Evolutionary conservation across 805 yeast species (phyloP).

Genomic region (Wickerhamomyces chaumierensis): DNA sequence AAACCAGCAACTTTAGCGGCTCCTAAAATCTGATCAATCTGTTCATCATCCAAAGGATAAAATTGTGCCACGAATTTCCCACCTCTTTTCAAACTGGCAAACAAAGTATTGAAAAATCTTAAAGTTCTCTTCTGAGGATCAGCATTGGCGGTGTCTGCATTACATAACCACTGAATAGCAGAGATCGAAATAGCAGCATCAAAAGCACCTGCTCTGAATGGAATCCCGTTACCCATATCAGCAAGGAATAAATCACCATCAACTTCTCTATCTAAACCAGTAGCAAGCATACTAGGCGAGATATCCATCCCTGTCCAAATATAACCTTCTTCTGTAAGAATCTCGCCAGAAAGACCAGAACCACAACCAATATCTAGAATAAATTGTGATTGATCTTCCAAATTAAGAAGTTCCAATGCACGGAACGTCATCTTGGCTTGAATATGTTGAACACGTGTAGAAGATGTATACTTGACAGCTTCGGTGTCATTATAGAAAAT

Average conservation of each 20-base stretch:
- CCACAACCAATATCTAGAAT: conserved; percentile 94
- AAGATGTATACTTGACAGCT: conserved; percentile 79
- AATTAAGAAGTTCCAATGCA: conserved; percentile 76
- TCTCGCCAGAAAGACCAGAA: conserved; percentile 92
- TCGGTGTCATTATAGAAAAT: conserved; percentile 87
- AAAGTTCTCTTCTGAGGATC: conserved; percentile 78
- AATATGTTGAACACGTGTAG: conserved; percentile 95
- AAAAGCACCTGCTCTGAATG: conserved; percentile 91
- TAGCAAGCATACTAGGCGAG: conserved; percentile 90
- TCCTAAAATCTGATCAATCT: conserved; percentile 61
- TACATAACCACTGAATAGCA: conserved; percentile 96
- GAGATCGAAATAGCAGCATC: conserved; percentile 94
- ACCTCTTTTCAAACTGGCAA: conserved; percentile 79
- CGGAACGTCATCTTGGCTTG: conserved; percentile 96
- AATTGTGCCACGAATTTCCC: conserved; percentile 97
- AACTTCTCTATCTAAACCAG: conserved; percentile 83
- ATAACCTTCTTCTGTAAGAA: conserved; percentile 86
- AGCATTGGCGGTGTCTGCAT: conserved; percentile 74
- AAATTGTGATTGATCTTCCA: conserved; percentile 52
- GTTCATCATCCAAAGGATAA: conserved; percentile 85
- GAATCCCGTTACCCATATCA: conserved; percentile 90
- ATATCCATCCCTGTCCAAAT: conserved; percentile 96
- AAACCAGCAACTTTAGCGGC: conserved; percentile 94
- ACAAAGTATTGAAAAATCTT: conserved; percentile 79
- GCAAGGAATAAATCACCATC: conserved; percentile 89